Conservation (phyloP, 345 rosid genomes). For the Populus nigra region DNA sequence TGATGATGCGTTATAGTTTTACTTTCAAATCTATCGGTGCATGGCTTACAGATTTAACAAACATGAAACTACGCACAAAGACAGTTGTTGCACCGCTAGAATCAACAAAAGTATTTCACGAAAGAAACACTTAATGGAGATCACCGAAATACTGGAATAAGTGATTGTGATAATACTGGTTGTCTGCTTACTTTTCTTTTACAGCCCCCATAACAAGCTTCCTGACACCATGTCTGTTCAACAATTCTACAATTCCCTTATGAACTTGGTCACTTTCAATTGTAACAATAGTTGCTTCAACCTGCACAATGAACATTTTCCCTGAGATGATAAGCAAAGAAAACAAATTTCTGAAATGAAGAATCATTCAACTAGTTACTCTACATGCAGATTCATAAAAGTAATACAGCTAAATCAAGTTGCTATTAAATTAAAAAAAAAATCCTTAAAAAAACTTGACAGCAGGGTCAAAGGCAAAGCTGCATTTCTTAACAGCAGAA, state of each 20-base stretch:
- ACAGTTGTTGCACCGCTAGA: background rate
- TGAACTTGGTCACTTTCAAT: conserved; percentile 53
- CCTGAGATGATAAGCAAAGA: conserved; percentile 13
- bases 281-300: conserved; percentile 37
- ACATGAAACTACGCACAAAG: background rate
- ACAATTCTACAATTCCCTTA: conserved; percentile 52
- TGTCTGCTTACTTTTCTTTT: conserved; percentile 47
- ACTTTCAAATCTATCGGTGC: background rate
- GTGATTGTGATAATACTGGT: background rate
- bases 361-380: background rate
- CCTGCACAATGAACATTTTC: conserved; percentile 37
- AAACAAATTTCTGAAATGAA: background rate
- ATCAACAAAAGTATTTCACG: conserved; percentile 4
- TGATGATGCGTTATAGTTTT: background rate
- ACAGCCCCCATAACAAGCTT: conserved; percentile 64
- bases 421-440: background rate
- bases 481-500: conserved; percentile 4
- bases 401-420: background rate
- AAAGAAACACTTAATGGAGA: background rate
- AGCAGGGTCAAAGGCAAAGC: background rate
- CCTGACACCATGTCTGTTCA: conserved; percentile 40
- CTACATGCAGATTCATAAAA: background rate
- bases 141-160: background rate
- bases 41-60: background rate
- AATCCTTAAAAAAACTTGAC: background rate